These are phyloP conservation scores for Lyophyllum decastes DNA, from an alignment of 768 basidiomycete genomes.

Conservation along the genomic window DNA sequence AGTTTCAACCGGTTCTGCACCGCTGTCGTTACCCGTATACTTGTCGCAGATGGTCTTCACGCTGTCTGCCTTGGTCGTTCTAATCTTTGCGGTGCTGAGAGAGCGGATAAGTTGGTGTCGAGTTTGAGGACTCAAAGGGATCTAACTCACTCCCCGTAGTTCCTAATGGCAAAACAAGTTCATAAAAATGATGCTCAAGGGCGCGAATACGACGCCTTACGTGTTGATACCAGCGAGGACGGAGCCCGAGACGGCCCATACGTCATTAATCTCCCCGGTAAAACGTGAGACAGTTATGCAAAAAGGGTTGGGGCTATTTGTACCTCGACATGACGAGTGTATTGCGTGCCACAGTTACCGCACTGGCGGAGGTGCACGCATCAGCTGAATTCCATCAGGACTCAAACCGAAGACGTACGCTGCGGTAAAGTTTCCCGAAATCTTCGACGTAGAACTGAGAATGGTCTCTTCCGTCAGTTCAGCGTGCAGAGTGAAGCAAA, in stretches of 20 bases:
- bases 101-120: not conserved
- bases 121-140: not conserved
- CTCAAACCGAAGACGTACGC: conserved; percentile 18
- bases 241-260: conserved; percentile 33
- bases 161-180: conserved; percentile 20
- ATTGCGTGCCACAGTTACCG: no score
- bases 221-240: conserved; percentile 33
- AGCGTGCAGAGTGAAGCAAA: not conserved
- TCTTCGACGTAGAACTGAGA: conserved; percentile 39
- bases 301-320: no score
- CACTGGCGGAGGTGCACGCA: no score
- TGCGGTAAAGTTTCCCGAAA: conserved; percentile 40
- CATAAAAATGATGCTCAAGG: not conserved
- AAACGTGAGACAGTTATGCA: not conserved
- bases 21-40: conserved; percentile 31
- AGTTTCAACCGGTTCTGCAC: conserved; percentile 29
- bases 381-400: not conserved
- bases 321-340: no score
- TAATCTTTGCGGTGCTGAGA: conserved; percentile 31
- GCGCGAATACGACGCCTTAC: conserved; percentile 21
- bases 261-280: conserved; percentile 32
- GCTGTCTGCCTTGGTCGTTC: conserved; percentile 28
- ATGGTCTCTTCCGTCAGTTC: not conserved
- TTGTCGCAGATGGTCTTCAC: conserved; percentile 34
- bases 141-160: conserved; percentile 35